A percentile compares a stretch with the other conserved stretches of the same genome.
These are phyloP conservation scores for Dactylis glomerata DNA, from an alignment of 176 grass and related monocot genomes.

Conservation along the genomic window DNA sequence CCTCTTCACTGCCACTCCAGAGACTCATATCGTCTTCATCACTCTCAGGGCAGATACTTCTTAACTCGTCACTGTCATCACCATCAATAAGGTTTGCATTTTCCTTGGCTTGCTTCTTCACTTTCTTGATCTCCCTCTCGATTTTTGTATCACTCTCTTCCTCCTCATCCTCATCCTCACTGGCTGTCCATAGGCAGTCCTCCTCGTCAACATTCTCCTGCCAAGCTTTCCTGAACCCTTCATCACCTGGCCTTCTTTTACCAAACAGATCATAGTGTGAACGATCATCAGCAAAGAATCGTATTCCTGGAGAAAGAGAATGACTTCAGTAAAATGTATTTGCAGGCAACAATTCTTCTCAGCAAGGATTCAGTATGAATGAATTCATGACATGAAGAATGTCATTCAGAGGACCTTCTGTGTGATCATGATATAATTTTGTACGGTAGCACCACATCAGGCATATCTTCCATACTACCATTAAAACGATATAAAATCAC, in stretches of 20 bases:
- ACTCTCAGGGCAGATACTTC: constrained; percentile 82
- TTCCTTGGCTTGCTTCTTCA: constrained; percentile 66
- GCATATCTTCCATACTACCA: background rate
- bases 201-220: constrained; percentile 75
- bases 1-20: constrained; percentile 89
- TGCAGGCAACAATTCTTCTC: background rate
- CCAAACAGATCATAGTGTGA: constrained; percentile 73
- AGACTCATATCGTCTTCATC: constrained; percentile 79
- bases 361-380: background rate
- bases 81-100: constrained; percentile 79
- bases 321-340: background rate
- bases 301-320: constrained; percentile 37
- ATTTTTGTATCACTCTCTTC: constrained; percentile 58
- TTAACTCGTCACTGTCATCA: constrained; percentile 81
- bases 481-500: background rate
- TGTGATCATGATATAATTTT: background rate
- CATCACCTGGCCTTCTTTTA: constrained; percentile 71
- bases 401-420: background rate
- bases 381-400: background rate
- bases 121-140: constrained; percentile 82
- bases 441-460: background rate
- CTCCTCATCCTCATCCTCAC: constrained; percentile 69
- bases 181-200: constrained; percentile 89
- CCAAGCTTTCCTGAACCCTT: constrained; percentile 91
- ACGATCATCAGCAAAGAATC: constrained; percentile 53